Evolutionary conservation across 2,329 filamentous ascomycete species (phyloP).

Genomic region (Ceratocystis smalleyi): DNA sequence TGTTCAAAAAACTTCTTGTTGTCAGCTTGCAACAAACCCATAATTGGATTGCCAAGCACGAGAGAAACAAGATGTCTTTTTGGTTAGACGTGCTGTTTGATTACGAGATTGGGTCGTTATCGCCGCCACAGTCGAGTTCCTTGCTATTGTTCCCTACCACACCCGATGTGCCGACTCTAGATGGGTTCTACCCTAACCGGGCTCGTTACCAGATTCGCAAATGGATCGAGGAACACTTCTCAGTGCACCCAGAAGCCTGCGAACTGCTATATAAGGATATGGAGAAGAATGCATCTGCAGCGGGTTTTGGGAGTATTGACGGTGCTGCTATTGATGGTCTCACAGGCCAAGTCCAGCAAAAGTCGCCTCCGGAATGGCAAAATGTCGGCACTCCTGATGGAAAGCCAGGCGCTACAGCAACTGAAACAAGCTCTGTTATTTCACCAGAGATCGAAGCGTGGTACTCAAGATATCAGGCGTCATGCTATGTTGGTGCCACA

Average conservation of each 20-base stretch:
- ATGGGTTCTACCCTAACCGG: slow-evolving; percentile 33
- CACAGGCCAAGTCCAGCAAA: slow-evolving; percentile 38
- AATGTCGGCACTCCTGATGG: not conserved
- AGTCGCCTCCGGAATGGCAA: slow-evolving; percentile 34
- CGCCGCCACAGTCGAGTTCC: slow-evolving; percentile 25
- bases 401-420: slow-evolving; percentile 19
- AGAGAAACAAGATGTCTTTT: slow-evolving; percentile 54
- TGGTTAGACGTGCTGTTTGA: slow-evolving; percentile 53
- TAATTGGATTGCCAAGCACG: slow-evolving; percentile 54
- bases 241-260: slow-evolving; percentile 40
- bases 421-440: slow-evolving; percentile 23
- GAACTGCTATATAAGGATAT: slow-evolving; percentile 39
- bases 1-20: slow-evolving; percentile 52
- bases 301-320: slow-evolving; percentile 25
- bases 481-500: slow-evolving; percentile 1
- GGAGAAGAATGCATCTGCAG: slow-evolving; percentile 33
- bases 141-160: slow-evolving; percentile 4
- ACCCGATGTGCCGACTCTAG: not conserved
- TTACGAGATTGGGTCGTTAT: slow-evolving; percentile 29
- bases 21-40: slow-evolving; percentile 51
- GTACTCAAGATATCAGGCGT: slow-evolving; percentile 29
- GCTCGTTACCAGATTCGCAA: slow-evolving; percentile 46
- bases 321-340: slow-evolving; percentile 29
- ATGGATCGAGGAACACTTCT: slow-evolving; percentile 47
- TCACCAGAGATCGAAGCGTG: slow-evolving; percentile 50